These are phyloP conservation scores for Cladophialophora yegresii DNA, from an alignment of 2,329 filamentous ascomycete species.

Conservation along the genomic window DNA sequence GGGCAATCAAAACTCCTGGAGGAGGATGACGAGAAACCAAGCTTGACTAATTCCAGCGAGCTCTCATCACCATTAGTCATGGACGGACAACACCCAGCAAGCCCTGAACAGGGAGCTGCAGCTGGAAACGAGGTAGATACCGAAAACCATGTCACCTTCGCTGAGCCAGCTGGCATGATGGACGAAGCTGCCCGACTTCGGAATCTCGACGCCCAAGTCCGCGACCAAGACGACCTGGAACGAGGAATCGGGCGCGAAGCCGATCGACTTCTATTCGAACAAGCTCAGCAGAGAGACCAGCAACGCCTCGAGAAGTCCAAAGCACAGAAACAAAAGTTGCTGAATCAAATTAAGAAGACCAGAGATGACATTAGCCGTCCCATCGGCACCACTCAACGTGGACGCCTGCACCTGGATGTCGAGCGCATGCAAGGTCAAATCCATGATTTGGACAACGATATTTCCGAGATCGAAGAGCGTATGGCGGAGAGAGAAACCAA, in stretches of 20 bases:
- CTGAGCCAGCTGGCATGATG: slow-evolving; percentile 34
- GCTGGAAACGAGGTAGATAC: neutral
- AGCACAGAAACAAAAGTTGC: slow-evolving; percentile 59
- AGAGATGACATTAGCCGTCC: slow-evolving; percentile 60
- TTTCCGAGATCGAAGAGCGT: slow-evolving; percentile 76
- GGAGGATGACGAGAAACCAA: neutral
- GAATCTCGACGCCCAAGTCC: slow-evolving; percentile 67
- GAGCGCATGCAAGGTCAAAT: slow-evolving; percentile 59
- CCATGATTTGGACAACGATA: slow-evolving; percentile 67
- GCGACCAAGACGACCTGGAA: slow-evolving; percentile 87
- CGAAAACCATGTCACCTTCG: neutral
- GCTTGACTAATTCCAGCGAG: neutral
- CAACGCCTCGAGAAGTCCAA: slow-evolving; percentile 62
- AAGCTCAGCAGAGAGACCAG: slow-evolving; percentile 64
- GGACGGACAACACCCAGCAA: slow-evolving; percentile 2
- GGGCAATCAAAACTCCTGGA: neutral
- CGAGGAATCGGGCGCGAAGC: slow-evolving; percentile 74
- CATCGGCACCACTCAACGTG: slow-evolving; percentile 53
- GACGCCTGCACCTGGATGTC: slow-evolving; percentile 34
- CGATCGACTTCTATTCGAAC: slow-evolving; percentile 61
- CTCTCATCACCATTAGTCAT: slow-evolving; percentile 4
- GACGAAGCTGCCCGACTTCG: slow-evolving; percentile 64
- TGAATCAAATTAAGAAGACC: slow-evolving; percentile 64
- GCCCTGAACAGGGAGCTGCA: neutral
- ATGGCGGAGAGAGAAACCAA: slow-evolving; percentile 70